Evolutionary conservation across 306 rosid species (phyloP).

Genomic region (apple (Malus domestica)): DNA sequence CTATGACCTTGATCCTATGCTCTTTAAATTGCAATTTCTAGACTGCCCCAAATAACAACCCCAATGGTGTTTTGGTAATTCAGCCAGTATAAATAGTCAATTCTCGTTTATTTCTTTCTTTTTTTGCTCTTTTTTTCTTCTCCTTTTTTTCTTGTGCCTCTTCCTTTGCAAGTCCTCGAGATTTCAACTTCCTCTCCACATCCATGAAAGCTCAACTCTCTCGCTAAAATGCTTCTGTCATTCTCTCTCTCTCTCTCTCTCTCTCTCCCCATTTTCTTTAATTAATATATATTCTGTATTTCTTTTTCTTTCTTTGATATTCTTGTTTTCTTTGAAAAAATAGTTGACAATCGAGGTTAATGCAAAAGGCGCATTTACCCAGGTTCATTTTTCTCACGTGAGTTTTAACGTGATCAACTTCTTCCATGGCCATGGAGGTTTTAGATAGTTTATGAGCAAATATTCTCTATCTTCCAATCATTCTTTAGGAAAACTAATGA

Average conservation of each 20-base stretch:
- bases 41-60: no score
- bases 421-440: background rate
- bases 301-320: background rate
- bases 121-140: background rate
- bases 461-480: background rate
- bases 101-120: no score
- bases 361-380: background rate
- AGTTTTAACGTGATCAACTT: background rate
- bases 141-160: background rate
- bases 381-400: background rate
- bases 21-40: no score
- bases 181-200: background rate
- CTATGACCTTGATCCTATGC: no score
- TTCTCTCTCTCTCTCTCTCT: background rate
- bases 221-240: background rate
- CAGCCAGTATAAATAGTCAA: background rate
- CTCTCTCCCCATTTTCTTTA: background rate
- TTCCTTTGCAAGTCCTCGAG: background rate
- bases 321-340: background rate
- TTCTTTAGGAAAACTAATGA: background rate
- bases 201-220: background rate
- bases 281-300: no score
- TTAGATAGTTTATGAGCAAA: background rate
- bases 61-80: background rate
- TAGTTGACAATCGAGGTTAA: background rate